Evolutionary conservation across 2,329 filamentous ascomycete species (phyloP).

Genomic region (Penicillium vulpinum): DNA sequence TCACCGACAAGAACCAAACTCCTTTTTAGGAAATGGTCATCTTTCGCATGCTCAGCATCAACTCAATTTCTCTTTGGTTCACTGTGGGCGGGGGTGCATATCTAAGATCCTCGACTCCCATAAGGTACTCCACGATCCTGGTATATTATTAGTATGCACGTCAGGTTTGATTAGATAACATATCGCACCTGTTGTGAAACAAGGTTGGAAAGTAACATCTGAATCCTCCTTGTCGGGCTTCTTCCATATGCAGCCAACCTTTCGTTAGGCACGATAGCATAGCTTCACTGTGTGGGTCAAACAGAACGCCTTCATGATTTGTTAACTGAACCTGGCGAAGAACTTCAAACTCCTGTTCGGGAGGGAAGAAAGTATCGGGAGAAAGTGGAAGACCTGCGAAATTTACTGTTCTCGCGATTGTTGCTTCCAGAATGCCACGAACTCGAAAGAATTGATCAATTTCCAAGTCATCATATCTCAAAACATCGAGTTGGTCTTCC

Average conservation of each 20-base stretch:
- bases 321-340: neutral
- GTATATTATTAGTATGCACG: neutral
- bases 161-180: too few species aligned
- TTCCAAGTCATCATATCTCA: neutral
- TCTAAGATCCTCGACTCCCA: neutral
- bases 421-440: neutral
- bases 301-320: neutral
- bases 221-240: neutral
- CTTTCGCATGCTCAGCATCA: neutral
- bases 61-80: neutral
- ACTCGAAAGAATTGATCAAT: neutral
- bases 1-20: too few species aligned
- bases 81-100: neutral
- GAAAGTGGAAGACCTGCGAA: neutral
- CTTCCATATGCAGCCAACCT: slow-evolving; percentile 1
- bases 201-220: neutral
- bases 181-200: neutral
- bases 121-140: neutral
- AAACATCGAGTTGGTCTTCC: neutral
- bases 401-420: neutral
- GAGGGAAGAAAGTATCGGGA: neutral
- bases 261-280: neutral
- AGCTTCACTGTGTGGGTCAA: neutral
- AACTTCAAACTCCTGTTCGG: neutral
- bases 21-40: neutral